phyloP scores from a whole-genome alignment of 1,284 basidiomycete species.

The Stereum hirsutum region DNA sequence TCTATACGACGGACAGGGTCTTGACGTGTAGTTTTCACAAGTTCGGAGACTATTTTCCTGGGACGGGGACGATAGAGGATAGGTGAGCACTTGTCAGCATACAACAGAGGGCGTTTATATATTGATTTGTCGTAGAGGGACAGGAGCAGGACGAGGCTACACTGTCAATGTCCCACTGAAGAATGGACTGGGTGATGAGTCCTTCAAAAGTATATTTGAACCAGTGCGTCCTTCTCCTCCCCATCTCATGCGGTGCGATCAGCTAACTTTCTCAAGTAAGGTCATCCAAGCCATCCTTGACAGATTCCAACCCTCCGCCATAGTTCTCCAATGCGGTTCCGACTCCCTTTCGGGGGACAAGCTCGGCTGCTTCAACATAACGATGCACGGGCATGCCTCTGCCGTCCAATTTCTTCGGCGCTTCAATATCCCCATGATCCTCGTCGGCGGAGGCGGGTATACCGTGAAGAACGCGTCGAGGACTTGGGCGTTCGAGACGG shows the following conservation, averaged over 20 bases:
- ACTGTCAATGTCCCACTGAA: slow-evolving; percentile 90
- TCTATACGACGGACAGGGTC: slow-evolving; percentile 95
- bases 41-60: slow-evolving; percentile 96
- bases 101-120: no score
- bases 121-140: no score
- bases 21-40: slow-evolving; percentile 97
- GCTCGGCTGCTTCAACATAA: slow-evolving; percentile 93
- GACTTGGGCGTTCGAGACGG: slow-evolving; percentile 97
- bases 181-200: slow-evolving; percentile 87
- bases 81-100: no score
- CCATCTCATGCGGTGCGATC: no score
- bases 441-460: slow-evolving; percentile 95
- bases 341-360: slow-evolving; percentile 96
- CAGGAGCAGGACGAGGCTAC: slow-evolving; percentile 84
- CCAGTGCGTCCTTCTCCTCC: no score
- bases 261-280: neutral
- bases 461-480: slow-evolving; percentile 94
- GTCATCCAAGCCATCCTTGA: slow-evolving; percentile 39
- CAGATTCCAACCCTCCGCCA: slow-evolving; percentile 82
- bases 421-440: slow-evolving; percentile 82
- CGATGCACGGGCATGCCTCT: slow-evolving; percentile 90
- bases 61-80: slow-evolving; percentile 85
- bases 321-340: slow-evolving; percentile 93
- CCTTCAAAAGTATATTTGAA: slow-evolving; percentile 80
- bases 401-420: slow-evolving; percentile 84